Conservation (phyloP, 192 early-diverging fungal species). For the Backusella psychrophila region DNA sequence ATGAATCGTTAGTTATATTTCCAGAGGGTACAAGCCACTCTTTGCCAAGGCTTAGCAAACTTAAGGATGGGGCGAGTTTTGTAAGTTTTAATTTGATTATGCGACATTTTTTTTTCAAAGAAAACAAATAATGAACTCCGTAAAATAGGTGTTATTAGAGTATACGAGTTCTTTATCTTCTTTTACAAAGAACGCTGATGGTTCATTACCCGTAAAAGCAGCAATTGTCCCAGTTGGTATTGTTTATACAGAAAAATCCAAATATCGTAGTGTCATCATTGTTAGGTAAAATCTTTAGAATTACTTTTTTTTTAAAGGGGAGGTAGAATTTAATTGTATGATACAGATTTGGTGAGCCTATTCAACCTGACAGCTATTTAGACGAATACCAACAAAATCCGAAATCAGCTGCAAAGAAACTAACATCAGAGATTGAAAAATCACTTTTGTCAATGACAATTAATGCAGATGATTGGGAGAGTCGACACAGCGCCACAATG, state of each 20-base stretch:
- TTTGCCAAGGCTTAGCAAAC: conserved; percentile 30
- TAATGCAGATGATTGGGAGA: conserved; percentile 48
- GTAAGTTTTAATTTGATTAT: conserved; percentile 15
- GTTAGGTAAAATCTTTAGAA: conserved; percentile 27
- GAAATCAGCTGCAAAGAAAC: conserved; percentile 32
- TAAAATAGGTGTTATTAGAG: conserved; percentile 39
- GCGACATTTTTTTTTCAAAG: background rate
- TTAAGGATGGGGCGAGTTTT: conserved; percentile 50
- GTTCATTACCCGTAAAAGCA: conserved; percentile 13
- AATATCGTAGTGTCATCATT: conserved; percentile 43
- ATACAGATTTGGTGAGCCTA: conserved; percentile 40
- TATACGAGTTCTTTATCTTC: conserved; percentile 35
- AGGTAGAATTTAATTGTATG: background rate
- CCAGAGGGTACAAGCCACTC: conserved; percentile 49
- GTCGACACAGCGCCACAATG: conserved; percentile 33
- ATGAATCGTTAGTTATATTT: conserved; percentile 46
- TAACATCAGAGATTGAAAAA: conserved; percentile 37
- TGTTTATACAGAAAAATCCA: conserved; percentile 46
- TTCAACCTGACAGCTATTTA: conserved; percentile 34
- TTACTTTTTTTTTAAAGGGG: background rate
- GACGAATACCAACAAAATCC: conserved; percentile 32
- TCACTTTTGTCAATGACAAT: conserved; percentile 40
- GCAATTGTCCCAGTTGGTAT: conserved; percentile 42
- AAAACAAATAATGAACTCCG: conserved; percentile 25
- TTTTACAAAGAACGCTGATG: conserved; percentile 15